A percentile compares a stretch with the other conserved stretches of the same genome.
These are phyloP conservation scores for Candida berthetii DNA, from an alignment of 805 yeast genomes.

Conservation along the genomic window DNA sequence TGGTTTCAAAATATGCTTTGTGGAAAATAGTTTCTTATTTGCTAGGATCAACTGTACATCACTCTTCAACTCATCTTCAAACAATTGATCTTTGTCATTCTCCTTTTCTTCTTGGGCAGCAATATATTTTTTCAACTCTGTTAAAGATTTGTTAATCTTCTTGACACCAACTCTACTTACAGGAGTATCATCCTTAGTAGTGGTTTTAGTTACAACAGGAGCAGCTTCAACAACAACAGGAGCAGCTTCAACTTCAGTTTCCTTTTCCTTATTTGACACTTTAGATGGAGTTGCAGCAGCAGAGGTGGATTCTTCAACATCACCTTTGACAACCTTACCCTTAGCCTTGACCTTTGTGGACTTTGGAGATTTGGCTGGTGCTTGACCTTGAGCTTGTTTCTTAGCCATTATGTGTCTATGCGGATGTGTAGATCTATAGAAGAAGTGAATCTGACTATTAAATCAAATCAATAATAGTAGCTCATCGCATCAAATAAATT, in stretches of 20 bases:
- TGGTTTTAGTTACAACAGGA: background rate
- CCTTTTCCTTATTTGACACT: too few relatives aligned
- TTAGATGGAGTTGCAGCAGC: background rate
- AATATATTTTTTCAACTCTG: constrained; percentile 60
- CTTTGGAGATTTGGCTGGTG: too few relatives aligned
- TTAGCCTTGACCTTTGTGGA: background rate
- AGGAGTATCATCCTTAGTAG: constrained; percentile 3
- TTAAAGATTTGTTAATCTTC: constrained; percentile 44
- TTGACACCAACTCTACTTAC: constrained; percentile 19
- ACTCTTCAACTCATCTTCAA: constrained; percentile 43
- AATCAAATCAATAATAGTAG: too few relatives aligned
- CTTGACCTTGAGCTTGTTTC: too few relatives aligned
- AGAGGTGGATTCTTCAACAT: constrained; percentile 11
- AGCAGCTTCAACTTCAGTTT: too few relatives aligned
- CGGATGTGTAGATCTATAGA: too few relatives aligned
- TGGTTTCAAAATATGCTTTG: constrained; percentile 39
- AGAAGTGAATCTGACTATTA: too few relatives aligned
- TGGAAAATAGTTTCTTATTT: constrained; percentile 57
- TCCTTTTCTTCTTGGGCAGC: constrained; percentile 26
- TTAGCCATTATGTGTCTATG: too few relatives aligned
- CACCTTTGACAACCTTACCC: background rate
- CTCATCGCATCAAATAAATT: constrained; percentile 10
- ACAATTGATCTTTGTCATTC: constrained; percentile 38
- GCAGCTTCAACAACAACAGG: too few relatives aligned
- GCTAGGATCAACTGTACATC: constrained; percentile 56